Base-by-base conservation (phyloP, 176 grass and related monocot species). In the Eragrostis nindensis region DNA sequence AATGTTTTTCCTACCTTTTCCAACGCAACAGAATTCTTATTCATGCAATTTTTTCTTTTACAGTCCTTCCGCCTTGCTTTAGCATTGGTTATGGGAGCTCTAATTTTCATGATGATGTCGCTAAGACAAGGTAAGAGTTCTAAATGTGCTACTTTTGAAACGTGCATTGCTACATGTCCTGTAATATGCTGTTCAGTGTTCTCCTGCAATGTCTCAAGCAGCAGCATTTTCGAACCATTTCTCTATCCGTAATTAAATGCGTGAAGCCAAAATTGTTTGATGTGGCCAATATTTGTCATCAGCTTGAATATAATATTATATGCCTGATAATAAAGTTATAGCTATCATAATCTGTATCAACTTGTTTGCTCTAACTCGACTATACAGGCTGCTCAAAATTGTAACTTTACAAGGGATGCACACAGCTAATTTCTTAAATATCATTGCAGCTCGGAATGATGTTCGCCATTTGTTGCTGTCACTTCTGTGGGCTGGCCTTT, bases 41-140 rank as follows among this genome's bases (percentile, higher is more conserved):
- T 53, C 32, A 18, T 74, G 25, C 52, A 41, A 9, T 68, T 83
- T 87, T 59, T 63, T 46, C 39, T 86, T 84, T 86, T 85, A 15
- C 83, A 98, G 95, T 98, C 95, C 75, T 98, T 98, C 38, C 87
- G 87, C 12, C 74, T 92, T 70, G 95, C 88, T 77, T 92, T 98
- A 50, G 80, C 77, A 78, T 57, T 98, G 64, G 62, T 92, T 84
- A 39, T 98, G 70, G 73, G 79, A 57, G 86, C 87, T 71, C 25
- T 92, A 71, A 71, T 98, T 74, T 91, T 94, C 69, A 80, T 93
- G 75, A 54, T 92, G 48, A 72, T 92, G 70, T 98, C 95, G 11
- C 90, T 98, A 74, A 74, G 85, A 83, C 86, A 89, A 89, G 95
- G 95, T 98, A 73, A 85, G 43, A 48, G 52, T 85, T 85, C 55